Percentiles rank a stretch among this genome's conserved stretches.
Evolutionary conservation across 805 yeast species (phyloP).

Genomic region (Saccharomycopsis sp.): DNA sequence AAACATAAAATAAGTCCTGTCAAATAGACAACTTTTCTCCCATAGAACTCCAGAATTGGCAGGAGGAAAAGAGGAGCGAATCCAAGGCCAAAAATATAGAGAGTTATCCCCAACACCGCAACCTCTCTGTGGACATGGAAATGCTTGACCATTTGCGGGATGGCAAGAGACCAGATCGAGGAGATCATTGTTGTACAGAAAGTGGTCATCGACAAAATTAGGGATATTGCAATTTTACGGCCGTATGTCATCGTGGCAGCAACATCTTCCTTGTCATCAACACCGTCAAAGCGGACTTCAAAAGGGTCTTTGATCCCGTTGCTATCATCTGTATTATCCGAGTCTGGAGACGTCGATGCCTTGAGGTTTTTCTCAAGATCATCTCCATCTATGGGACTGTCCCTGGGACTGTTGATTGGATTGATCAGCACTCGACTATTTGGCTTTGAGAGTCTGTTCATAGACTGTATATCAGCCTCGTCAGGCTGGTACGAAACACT

Average conservation of each 20-base stretch:
- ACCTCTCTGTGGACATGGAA: slow-evolving; percentile 41
- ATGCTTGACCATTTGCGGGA: slow-evolving; percentile 35
- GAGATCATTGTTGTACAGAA: slow-evolving; percentile 63
- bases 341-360: too few relatives aligned
- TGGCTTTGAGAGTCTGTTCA: neutral
- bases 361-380: neutral
- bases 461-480: neutral
- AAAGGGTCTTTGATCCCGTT: slow-evolving; percentile 12
- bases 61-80: slow-evolving; percentile 62
- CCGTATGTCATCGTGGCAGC: slow-evolving; percentile 32
- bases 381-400: neutral
- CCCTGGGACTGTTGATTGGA: neutral
- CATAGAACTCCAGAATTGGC: slow-evolving; percentile 63
- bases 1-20: slow-evolving; percentile 27
- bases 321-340: neutral
- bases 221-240: slow-evolving; percentile 52
- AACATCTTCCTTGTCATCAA: slow-evolving; percentile 30
- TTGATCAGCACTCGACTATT: neutral
- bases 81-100: slow-evolving; percentile 61
- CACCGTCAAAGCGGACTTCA: slow-evolving; percentile 28
- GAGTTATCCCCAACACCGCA: slow-evolving; percentile 46
- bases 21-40: slow-evolving; percentile 42
- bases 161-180: slow-evolving; percentile 59
- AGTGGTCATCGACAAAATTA: slow-evolving; percentile 47
- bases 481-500: neutral